phyloP scores from a whole-genome alignment of 2,329 filamentous ascomycete genomes.

The Alternaria ventricosa region DNA sequence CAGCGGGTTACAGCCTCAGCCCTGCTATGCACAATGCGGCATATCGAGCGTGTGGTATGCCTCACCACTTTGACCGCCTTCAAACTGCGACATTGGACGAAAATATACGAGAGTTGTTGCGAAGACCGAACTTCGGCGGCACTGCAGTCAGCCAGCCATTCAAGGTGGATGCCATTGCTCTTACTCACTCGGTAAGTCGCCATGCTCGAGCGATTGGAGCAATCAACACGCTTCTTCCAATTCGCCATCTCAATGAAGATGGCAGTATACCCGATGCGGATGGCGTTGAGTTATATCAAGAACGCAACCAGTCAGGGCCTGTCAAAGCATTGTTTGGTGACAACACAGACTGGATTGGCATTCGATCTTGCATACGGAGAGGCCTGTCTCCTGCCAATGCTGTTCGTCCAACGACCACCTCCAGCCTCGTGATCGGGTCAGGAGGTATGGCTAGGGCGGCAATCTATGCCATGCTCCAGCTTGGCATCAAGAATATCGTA shows the following conservation, averaged over 20 bases:
- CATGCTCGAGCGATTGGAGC: slow-evolving; percentile 78
- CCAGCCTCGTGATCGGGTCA: slow-evolving; percentile 62
- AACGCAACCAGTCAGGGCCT: slow-evolving; percentile 68
- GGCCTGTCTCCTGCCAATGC: slow-evolving; percentile 73
- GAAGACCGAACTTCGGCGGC: slow-evolving; percentile 72
- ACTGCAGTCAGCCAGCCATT: slow-evolving; percentile 75
- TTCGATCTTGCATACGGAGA: slow-evolving; percentile 72
- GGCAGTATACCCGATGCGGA: slow-evolving; percentile 64
- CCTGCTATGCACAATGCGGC: slow-evolving; percentile 79
- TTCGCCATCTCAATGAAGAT: slow-evolving; percentile 65
- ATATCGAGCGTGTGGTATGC: slow-evolving; percentile 69
- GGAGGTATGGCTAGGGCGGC: slow-evolving; percentile 79
- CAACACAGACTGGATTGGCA: slow-evolving; percentile 83
- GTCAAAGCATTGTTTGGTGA: slow-evolving; percentile 76
- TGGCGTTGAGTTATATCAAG: slow-evolving; percentile 57
- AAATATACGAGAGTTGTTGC: slow-evolving; percentile 66
- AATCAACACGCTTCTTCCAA: slow-evolving; percentile 75
- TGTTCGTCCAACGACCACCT: slow-evolving; percentile 57
- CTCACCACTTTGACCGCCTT: slow-evolving; percentile 68
- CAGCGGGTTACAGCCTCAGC: slow-evolving; percentile 75
- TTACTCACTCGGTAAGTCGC: slow-evolving; percentile 69
- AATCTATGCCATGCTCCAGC: slow-evolving; percentile 78
- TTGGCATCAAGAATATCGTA: slow-evolving; percentile 77
- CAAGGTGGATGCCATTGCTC: slow-evolving; percentile 71
- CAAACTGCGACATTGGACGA: slow-evolving; percentile 65